Evolutionary conservation across 179 eudicot species (phyloP).

Genomic region (Spinacia oleracea): DNA sequence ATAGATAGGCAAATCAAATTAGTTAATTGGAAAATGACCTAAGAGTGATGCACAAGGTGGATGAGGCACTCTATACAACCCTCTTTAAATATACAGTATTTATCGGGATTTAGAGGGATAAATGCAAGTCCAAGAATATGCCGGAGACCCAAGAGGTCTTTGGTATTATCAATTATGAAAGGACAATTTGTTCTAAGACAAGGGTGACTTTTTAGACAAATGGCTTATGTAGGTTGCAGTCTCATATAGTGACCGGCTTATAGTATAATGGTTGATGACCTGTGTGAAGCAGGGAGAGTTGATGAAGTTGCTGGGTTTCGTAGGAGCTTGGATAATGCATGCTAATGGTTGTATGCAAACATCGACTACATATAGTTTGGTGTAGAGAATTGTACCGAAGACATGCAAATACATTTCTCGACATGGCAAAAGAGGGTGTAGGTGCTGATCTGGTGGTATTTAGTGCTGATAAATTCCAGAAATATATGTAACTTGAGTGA

Average conservation of each 20-base stretch:
- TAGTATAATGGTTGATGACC: constrained; percentile 77
- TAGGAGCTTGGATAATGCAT: constrained; percentile 48
- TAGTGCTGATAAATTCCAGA: no score
- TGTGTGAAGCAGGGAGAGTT: constrained; percentile 81
- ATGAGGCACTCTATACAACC: constrained; percentile 80
- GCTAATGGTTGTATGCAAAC: constrained; percentile 61
- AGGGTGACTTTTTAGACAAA: constrained; percentile 59
- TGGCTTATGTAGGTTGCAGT: constrained; percentile 58
- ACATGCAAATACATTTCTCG: constrained; percentile 71
- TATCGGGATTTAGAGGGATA: constrained; percentile 74
- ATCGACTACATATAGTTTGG: constrained; percentile 40
- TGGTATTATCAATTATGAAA: constrained; percentile 69
- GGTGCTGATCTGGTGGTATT: constrained; percentile 66
- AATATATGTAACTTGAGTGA: constrained; percentile 59
- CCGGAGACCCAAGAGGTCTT: constrained; percentile 84
- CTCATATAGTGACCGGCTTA: constrained; percentile 78
- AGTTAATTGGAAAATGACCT: no score
- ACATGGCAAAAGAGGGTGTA: constrained; percentile 71
- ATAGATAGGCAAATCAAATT: no score
- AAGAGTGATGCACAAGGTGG: constrained; percentile 59
- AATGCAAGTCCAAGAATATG: constrained; percentile 84
- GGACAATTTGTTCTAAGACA: constrained; percentile 49
- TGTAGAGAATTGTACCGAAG: constrained; percentile 67
- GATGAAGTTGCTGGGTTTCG: constrained; percentile 70
- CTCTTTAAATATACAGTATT: constrained; percentile 72